Base-by-base conservation (phyloP, 202 grass and related monocot genomes). In the Musa balbisiana region DNA sequence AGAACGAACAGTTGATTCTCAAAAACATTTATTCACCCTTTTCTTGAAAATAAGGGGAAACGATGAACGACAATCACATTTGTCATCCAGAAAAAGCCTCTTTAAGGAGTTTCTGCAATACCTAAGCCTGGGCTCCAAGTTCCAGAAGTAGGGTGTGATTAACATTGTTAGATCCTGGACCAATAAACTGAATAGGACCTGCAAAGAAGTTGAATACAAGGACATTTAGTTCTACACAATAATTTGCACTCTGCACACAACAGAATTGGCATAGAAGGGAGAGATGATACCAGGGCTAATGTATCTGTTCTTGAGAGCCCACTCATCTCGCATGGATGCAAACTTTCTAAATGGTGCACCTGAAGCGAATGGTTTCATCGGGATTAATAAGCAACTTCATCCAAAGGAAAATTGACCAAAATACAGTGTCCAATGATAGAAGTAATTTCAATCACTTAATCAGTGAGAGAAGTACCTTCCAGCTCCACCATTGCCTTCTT, bases 401-500 rank as follows among this genome's bases (percentile, higher is more conserved):
- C 9, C 22, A 27, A 24, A 26, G 11, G 20, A 11, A 65, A 65
- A 24, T 27, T 24, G 13, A 24, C 11, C 13, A 12, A 65, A 65
- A 65, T 43, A 43, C 33, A 43, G 33, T 43, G 2, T 11, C 12
- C 11, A 65, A 11, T 10, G 23, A 8, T 23, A 2, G 9, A 23
- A 25, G 24, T 22, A 24, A 27, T 0, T 24, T 65, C 24, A 65
- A 16, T 56, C 55, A 15, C 3, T 15, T 56, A 56, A 56, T 17
- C 12, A 77, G 62, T 15, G 27, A 80, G 27, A 25, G 62, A 50
- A 1, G 20, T 86, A 98, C 94, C 94, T 52, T 98, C 91, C 80
- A 98, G 94, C 77, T 98, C 94, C 53, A 98, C 94, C 94, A 98
- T 98, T 69, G 94, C 94, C 85, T 98, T 98, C 87, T 98, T 98